phyloP scores from a whole-genome alignment of 768 basidiomycete species.

The Calocera cornea region DNA sequence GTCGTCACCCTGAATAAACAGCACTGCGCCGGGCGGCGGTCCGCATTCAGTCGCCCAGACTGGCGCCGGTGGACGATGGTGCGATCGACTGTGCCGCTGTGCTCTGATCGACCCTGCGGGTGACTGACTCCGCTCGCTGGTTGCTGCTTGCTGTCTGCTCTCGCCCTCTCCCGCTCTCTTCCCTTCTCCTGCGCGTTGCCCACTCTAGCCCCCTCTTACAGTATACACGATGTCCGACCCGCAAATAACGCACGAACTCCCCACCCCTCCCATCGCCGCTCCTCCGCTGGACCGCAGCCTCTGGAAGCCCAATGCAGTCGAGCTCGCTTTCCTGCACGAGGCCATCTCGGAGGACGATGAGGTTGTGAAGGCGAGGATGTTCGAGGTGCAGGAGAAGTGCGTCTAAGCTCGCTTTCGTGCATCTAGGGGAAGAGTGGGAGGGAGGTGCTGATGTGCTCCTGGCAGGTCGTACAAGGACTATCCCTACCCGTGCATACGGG shows the following conservation, averaged over 20 bases:
- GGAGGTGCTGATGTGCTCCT: not conserved
- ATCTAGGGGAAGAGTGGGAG: not conserved
- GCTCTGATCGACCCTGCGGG: too few species aligned
- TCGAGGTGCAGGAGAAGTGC: conserved; percentile 4
- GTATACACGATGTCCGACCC: not conserved
- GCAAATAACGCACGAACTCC: not conserved
- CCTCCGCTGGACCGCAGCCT: conserved; percentile 1
- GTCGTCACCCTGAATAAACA: too few species aligned
- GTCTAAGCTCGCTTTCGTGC: not conserved
- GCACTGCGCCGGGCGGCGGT: too few species aligned
- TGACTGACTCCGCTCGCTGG: not conserved
- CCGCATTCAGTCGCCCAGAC: too few species aligned
- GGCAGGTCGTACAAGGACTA: conserved; percentile 8
- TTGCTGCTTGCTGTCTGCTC: not conserved
- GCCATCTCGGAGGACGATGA: conserved; percentile 4
- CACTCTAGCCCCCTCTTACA: not conserved
- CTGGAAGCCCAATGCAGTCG: not conserved
- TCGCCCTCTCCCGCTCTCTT: not conserved
- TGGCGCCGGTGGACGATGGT: too few species aligned
- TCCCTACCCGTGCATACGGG: conserved; percentile 26
- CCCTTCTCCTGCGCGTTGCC: too few species aligned
- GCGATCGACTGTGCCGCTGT: too few species aligned
- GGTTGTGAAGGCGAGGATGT: not conserved
- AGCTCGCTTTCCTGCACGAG: not conserved
- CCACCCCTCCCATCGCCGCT: not conserved